Evolutionary conservation across 2,329 filamentous ascomycete species (phyloP), one percentile per base, ranked within the genome.

Genomic region (Penicillium digitatum): DNA sequence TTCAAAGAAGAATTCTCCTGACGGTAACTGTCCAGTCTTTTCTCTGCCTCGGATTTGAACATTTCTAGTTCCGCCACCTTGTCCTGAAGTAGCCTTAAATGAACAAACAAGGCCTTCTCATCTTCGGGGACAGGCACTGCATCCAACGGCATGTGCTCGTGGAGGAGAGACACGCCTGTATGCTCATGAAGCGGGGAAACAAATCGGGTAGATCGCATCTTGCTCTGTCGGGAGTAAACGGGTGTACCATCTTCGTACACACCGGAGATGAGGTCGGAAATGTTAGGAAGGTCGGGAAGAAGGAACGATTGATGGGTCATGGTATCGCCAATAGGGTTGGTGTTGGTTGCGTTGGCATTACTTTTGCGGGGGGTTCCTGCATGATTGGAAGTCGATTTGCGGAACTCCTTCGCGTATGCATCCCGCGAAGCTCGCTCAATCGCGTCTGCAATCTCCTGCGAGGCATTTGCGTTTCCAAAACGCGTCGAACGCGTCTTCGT

Each of bases 81-180:
- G 39, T 84, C 82, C 60, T 84, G 79, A 11, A 86, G 69, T 18
- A 82, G 70, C 49, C 83, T 78, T 16, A 87, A 72, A 11, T 82
- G 82, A n/a, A 81, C 76, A 63, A 84, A 84, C 45, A 87, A 79
- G 2, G 80, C 80, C 67, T 86, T 84, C 59, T 87, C 84, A 46
- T 87, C 83, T 12, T 81, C 77, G 0, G 83, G 83, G 43, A 86
- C 76, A 0, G 81, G 77, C 11, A 85, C 74, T 12, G 78, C 76
- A 35, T 83, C 78, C 20, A 86, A 70, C 0, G 78, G 75, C 12
- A 75, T 67, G 62, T 84, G 75, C 35, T 71, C 66, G 12, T 66
- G 69, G 20, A 67, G 64, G 31, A 72, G 54, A 14, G 69, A 70
- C 16, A 64, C 56, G 26, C 72, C 68, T 8, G 64, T 63, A 38